phyloP scores from a whole-genome alignment of 176 grass and related monocot species.

The Neostapfia colusana region DNA sequence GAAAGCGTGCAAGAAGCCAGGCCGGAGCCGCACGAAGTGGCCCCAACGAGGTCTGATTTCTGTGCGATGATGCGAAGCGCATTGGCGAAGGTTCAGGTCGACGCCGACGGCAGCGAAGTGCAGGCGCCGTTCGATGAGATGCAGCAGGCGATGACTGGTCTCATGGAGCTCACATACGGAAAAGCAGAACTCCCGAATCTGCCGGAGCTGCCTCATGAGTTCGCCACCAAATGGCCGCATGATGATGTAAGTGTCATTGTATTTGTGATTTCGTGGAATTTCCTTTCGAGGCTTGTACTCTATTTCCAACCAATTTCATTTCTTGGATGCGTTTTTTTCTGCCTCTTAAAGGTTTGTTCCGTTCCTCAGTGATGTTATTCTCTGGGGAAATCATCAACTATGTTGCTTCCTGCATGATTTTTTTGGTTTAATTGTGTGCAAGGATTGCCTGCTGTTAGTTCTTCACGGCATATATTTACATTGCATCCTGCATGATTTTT shows the following conservation, averaged over 20 bases:
- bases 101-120: slow-evolving; percentile 1
- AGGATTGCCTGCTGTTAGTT: not conserved
- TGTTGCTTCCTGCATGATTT: not conserved
- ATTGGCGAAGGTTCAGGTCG: slow-evolving; percentile 19
- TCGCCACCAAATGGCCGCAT: slow-evolving; percentile 26
- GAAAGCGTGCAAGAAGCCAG: slow-evolving; percentile 6
- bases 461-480: not conserved
- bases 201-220: slow-evolving; percentile 33
- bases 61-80: slow-evolving; percentile 27
- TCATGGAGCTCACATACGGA: slow-evolving; percentile 37
- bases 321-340: not conserved
- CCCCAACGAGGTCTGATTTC: slow-evolving; percentile 24
- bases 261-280: slow-evolving; percentile 36
- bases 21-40: not conserved
- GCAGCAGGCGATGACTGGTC: slow-evolving; percentile 41
- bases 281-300: not conserved
- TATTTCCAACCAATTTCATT: slow-evolving; percentile 33
- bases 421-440: slow-evolving; percentile 28
- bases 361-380: slow-evolving; percentile 7
- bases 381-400: not conserved
- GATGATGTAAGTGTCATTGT: slow-evolving; percentile 34
- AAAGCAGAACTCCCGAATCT: slow-evolving; percentile 13
- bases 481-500: not conserved
- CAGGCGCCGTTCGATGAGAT: slow-evolving; percentile 28
- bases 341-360: slow-evolving; percentile 18